These are phyloP conservation scores for Ensete glaucum DNA, from an alignment of 176 grass and related monocot species.

Conservation along the genomic window DNA sequence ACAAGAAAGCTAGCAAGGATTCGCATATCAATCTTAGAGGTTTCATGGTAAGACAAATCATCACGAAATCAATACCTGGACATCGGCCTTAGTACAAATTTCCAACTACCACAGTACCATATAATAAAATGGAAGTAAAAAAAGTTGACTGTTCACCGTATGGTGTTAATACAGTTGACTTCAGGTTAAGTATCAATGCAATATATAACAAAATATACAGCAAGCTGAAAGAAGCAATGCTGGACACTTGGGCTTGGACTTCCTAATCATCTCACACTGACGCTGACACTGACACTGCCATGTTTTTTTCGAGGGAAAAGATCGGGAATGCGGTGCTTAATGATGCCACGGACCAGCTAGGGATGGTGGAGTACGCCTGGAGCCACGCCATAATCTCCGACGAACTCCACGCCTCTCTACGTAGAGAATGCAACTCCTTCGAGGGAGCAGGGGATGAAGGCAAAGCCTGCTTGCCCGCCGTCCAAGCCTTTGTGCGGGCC, in stretches of 20 bases:
- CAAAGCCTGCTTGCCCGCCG: conserved; percentile 57
- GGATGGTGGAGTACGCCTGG: conserved; percentile 94
- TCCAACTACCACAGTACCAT: not conserved
- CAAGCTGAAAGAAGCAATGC: no score
- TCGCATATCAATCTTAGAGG: conserved; percentile 70
- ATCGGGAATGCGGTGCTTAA: conserved; percentile 87
- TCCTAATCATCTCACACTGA: not conserved
- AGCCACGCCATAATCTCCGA: conserved; percentile 92
- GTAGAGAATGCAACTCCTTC: conserved; percentile 73
- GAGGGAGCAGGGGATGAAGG: conserved; percentile 50
- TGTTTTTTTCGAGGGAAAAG: conserved; percentile 15
- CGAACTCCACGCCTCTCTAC: conserved; percentile 52
- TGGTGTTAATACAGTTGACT: no score
- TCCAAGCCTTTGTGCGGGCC: conserved; percentile 55
- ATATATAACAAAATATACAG: no score
- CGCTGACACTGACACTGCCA: not conserved
- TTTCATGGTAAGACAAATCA: conserved; percentile 47
- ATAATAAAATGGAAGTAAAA: not conserved
- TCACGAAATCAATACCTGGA: not conserved
- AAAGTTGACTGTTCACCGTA: no score
- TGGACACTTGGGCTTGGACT: not conserved
- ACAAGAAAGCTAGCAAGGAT: conserved; percentile 45
- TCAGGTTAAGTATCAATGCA: no score
- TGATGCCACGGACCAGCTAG: conserved; percentile 64
- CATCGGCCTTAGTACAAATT: not conserved